Base-by-base conservation (phyloP, 2,329 filamentous ascomycete genomes). In the Scedosporium aurantiacum region DNA sequence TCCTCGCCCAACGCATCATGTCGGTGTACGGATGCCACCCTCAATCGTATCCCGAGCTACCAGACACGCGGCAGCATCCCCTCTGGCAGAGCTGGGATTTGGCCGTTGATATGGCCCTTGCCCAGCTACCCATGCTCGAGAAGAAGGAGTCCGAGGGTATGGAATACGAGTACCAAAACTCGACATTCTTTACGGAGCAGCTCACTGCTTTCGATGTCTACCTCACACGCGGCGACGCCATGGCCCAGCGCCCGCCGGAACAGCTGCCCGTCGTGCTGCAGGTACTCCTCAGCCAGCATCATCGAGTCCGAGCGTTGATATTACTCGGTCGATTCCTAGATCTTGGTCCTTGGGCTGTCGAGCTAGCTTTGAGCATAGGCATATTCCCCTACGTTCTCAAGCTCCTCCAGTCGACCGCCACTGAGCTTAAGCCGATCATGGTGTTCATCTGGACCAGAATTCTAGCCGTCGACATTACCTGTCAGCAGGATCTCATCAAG, bases 361-460 rank as follows among this genome's bases (percentile, higher is more conserved):
- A 97, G 72, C 84, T 99, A 47, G 94, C 94, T 16, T 81, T 99
- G 16, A 97, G 92, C 73, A 99, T 99, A 64, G 94, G 94, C 25
- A 99, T 99, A 64, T 99, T 99, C 73, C 94, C 94, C 0, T 99
- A 99, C 70, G 94, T 99, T n/a, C 78, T 99, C 40, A 99, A 99
- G 74, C 79, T 99, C 27, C 78, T 99, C 18, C 94, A 99, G 72
- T 97, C 94, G 4, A 93, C 95, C 56, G 94, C 94, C 0, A 84
- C 91, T 56, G 94, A 99, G 73, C 77, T 99, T 64, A 97, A 97
- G 70, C 93, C 94, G 0, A 92, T 97, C 63, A 97, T 99, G 94
- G 92, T 99, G 4, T 99, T 97, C 73, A 99, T 99, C 65, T 99
- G 94, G 94, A 92, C 94, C 5, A 85, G 94, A 57, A 91, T 99